Evolutionary conservation across 23 red algal species (phyloP).

Genomic region (Chondrus crispus): DNA sequence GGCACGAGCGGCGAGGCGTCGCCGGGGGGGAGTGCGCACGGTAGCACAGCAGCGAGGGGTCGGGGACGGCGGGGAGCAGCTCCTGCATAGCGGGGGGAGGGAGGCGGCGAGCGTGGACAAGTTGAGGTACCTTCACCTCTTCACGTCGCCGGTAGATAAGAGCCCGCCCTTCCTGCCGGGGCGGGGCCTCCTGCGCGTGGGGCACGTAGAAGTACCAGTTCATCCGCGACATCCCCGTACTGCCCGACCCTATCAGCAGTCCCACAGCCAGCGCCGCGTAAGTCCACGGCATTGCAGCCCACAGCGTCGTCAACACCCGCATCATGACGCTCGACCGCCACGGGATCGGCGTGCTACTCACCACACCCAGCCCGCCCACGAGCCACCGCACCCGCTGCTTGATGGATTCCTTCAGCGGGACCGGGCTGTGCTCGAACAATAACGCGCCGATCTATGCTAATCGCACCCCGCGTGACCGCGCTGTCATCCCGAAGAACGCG

Average conservation of each 20-base stretch:
- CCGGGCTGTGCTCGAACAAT: conserved; percentile 71
- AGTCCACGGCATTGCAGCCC: conserved; percentile 56
- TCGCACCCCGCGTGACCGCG: conserved; percentile 39
- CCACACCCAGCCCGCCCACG: conserved; percentile 40
- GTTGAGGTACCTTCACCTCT: no score
- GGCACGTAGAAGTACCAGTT: conserved; percentile 31
- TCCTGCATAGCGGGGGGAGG: no score
- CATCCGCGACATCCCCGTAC: neutral
- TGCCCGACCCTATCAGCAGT: neutral
- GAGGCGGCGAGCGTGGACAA: no score
- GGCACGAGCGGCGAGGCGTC: no score
- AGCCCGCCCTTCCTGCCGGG: no score
- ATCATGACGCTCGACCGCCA: conserved; percentile 24
- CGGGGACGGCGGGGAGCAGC: no score
- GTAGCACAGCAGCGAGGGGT: no score
- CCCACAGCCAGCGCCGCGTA: conserved; percentile 38
- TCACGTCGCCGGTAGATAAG: no score
- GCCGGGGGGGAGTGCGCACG: no score
- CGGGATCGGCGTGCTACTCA: conserved; percentile 16
- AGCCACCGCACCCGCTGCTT: conserved; percentile 77
- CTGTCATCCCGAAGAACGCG: conserved; percentile 66
- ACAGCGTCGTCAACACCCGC: conserved; percentile 33
- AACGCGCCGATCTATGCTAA: conserved; percentile 67
- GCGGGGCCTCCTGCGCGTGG: no score
- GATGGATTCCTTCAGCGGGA: conserved; percentile 56